A percentile compares a stretch with the other conserved stretches of the same genome.
Conservation (phyloP, 2,329 filamentous ascomycete species). For the Diaporthe sp. region DNA sequence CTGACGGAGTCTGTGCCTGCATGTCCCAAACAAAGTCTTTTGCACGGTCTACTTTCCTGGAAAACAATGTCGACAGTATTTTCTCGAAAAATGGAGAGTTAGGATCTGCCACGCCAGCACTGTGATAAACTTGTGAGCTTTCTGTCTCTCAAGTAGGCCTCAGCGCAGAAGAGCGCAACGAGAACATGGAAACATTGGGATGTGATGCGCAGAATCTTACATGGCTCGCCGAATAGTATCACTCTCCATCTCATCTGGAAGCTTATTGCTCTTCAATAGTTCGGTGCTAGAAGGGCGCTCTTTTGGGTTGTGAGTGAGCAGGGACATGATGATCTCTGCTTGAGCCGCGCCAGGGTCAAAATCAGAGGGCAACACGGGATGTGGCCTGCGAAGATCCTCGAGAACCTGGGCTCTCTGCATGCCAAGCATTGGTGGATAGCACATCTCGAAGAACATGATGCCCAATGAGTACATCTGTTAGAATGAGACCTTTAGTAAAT, state of each 20-base stretch:
- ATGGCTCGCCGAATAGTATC: slow-evolving; percentile 89
- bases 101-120: slow-evolving; percentile 82
- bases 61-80: slow-evolving; percentile 88
- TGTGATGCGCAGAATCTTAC: background rate
- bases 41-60: slow-evolving; percentile 80
- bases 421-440: slow-evolving; percentile 73
- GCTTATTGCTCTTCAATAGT: slow-evolving; percentile 85
- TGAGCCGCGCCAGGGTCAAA: slow-evolving; percentile 83
- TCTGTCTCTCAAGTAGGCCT: background rate
- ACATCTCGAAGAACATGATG: slow-evolving; percentile 99
- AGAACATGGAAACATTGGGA: background rate
- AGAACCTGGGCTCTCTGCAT: slow-evolving; percentile 77
- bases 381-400: slow-evolving; percentile 75
- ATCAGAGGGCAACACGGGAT: slow-evolving; percentile 78
- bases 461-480: slow-evolving; percentile 92
- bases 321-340: slow-evolving; percentile 81
- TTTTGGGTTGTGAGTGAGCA: slow-evolving; percentile 86
- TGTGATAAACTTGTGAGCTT: background rate
- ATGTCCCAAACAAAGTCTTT: slow-evolving; percentile 88
- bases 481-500: slow-evolving; percentile 39
- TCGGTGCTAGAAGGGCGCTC: slow-evolving; percentile 87
- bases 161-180: background rate
- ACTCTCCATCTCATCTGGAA: slow-evolving; percentile 93
- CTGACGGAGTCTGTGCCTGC: slow-evolving; percentile 66
- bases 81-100: slow-evolving; percentile 91